Evolutionary conservation across 331 rosid genomes (phyloP).

Genomic region (Acacia concinna): DNA sequence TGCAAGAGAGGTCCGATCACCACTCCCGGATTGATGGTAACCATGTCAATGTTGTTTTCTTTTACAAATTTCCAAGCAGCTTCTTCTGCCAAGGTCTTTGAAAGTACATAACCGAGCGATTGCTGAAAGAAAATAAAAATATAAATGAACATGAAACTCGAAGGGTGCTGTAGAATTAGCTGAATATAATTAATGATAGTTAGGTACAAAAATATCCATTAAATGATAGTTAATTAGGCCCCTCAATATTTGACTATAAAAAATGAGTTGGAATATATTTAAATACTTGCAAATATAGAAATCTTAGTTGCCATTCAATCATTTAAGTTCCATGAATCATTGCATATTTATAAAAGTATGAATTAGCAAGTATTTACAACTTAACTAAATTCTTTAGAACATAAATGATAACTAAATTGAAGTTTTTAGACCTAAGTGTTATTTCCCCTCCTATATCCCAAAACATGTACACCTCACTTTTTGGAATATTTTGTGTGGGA

Average conservation of each 20-base stretch:
- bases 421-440: not conserved
- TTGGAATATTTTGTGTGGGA: not conserved
- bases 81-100: not conserved
- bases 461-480: not conserved
- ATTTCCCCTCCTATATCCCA: not conserved
- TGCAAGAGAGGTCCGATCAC: slow-evolving; percentile 4
- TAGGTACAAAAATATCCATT: not conserved
- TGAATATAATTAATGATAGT: not conserved
- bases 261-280: too few species aligned
- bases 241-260: not conserved
- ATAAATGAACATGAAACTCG: not conserved
- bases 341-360: too few species aligned
- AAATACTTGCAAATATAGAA: not conserved
- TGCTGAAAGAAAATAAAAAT: not conserved
- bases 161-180: not conserved
- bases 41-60: not conserved
- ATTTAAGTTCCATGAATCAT: not conserved
- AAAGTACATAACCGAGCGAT: not conserved
- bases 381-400: not conserved
- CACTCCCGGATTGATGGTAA: not conserved
- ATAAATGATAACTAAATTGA: not conserved
- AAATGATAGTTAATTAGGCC: not conserved
- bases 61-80: slow-evolving; percentile 16
- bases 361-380: too few species aligned
- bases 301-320: not conserved